Percentiles rank a stretch among this genome's conserved stretches.
phyloP scores from a whole-genome alignment of 1,284 basidiomycete species.

The Filobasidium uniguttulatum region DNA sequence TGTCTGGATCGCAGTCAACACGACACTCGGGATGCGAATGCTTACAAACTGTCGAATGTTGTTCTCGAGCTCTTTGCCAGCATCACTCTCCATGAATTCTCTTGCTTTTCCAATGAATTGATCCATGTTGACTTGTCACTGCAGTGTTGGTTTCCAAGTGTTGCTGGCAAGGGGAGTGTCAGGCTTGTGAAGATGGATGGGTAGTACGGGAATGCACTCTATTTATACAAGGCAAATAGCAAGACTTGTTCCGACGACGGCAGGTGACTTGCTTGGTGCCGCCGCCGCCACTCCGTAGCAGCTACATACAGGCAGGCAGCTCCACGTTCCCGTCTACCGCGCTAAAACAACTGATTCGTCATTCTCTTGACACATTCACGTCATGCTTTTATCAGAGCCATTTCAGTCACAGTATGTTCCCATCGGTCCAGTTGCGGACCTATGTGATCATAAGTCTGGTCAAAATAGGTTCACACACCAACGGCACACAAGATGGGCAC shows the following conservation, averaged over 20 bases:
- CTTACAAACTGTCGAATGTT: slow-evolving; percentile 1
- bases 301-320: no score
- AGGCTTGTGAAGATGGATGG: no score
- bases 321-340: no score
- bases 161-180: neutral
- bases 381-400: no score
- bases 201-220: neutral
- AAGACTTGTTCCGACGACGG: neutral
- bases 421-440: no score
- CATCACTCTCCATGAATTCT: slow-evolving; percentile 10
- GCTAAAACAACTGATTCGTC: no score
- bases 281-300: neutral
- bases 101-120: slow-evolving; percentile 8
- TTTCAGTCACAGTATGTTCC: no score
- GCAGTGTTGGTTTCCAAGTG: neutral
- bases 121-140: slow-evolving; percentile 11
- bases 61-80: slow-evolving; percentile 6
- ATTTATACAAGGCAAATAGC: neutral
- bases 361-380: no score
- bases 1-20: neutral
- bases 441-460: no score
- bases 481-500: no score
- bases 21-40: neutral
- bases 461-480: no score
- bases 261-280: neutral